Percentiles rank a stretch among this genome's conserved stretches.
phyloP scores from a whole-genome alignment of 495 filamentous ascomycete species.

The Oleoguttula mirabilis region DNA sequence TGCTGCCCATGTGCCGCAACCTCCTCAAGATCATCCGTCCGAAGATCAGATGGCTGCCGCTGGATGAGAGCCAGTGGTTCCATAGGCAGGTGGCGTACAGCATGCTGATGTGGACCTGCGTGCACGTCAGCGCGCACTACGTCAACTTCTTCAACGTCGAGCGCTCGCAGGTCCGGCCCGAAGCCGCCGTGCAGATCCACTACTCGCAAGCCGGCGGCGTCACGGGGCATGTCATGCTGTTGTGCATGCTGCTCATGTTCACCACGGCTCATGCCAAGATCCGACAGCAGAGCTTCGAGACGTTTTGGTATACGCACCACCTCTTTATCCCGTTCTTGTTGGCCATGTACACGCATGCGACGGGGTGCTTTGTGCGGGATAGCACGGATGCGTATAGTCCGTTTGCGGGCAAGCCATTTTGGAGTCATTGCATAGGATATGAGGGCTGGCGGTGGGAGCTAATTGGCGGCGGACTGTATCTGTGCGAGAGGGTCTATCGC shows the following conservation, averaged over 20 bases:
- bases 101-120: constrained; percentile 65
- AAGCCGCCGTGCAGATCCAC: constrained; percentile 82
- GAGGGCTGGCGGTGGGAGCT: constrained; percentile 97
- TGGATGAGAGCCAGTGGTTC: constrained; percentile 95
- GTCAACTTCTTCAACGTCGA: constrained; percentile 99
- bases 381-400: constrained; percentile 59
- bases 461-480: constrained; percentile 71
- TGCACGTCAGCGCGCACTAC: constrained; percentile 75
- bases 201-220: constrained; percentile 82
- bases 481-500: constrained; percentile 80
- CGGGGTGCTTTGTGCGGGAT: constrained; percentile 68
- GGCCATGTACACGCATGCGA: constrained; percentile 87
- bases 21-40: constrained; percentile 72
- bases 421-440: constrained; percentile 90
- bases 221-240: constrained; percentile 93
- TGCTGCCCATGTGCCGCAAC: constrained; percentile 91
- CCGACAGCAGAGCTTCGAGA: constrained; percentile 92
- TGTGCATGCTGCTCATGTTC: constrained; percentile 98
- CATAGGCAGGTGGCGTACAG: constrained; percentile 91
- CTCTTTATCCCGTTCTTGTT: constrained; percentile 93
- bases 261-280: constrained; percentile 90
- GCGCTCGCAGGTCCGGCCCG: constrained; percentile 64
- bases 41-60: constrained; percentile 73
- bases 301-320: constrained; percentile 99
- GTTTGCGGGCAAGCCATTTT: constrained; percentile 69